Evolutionary conservation across 1,284 basidiomycete species (phyloP).

Genomic region (Porogramme epimiltina): DNA sequence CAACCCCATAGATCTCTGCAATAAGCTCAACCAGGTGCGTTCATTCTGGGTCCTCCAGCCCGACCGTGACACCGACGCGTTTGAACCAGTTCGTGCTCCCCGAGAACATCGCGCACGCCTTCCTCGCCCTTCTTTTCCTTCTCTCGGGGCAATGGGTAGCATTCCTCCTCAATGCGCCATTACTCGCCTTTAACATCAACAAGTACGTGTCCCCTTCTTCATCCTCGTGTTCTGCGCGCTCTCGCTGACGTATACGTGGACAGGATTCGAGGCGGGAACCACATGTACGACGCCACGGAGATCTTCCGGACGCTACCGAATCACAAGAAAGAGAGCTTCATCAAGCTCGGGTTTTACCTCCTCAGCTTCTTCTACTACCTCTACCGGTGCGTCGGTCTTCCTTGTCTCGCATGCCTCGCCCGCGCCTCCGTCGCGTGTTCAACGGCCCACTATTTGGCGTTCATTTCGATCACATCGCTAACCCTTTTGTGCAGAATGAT

Average conservation of each 20-base stretch:
- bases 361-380: slow-evolving; percentile 97
- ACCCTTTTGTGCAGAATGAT: slow-evolving; percentile 31
- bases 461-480: background rate
- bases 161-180: slow-evolving; percentile 89
- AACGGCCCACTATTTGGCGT: background rate
- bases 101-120: slow-evolving; percentile 94
- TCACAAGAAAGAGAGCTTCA: slow-evolving; percentile 97
- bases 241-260: slow-evolving; percentile 1
- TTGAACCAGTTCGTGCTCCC: slow-evolving; percentile 88
- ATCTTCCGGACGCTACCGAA: slow-evolving; percentile 94
- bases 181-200: slow-evolving; percentile 92
- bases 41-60: background rate
- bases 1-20: slow-evolving; percentile 99
- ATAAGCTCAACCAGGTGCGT: slow-evolving; percentile 96
- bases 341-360: slow-evolving; percentile 95
- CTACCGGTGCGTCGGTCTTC: slow-evolving; percentile 70
- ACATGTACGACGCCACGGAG: slow-evolving; percentile 99
- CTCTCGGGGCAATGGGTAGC: slow-evolving; percentile 95
- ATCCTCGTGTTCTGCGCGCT: background rate
- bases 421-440: background rate
- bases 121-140: slow-evolving; percentile 88
- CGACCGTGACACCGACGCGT: background rate
- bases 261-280: slow-evolving; percentile 91
- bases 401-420: background rate
- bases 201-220: slow-evolving; percentile 62